Evolutionary conservation across 2,329 filamentous ascomycete genomes (phyloP).

Genomic region (Nannizziopsis arthrosporioides): DNA sequence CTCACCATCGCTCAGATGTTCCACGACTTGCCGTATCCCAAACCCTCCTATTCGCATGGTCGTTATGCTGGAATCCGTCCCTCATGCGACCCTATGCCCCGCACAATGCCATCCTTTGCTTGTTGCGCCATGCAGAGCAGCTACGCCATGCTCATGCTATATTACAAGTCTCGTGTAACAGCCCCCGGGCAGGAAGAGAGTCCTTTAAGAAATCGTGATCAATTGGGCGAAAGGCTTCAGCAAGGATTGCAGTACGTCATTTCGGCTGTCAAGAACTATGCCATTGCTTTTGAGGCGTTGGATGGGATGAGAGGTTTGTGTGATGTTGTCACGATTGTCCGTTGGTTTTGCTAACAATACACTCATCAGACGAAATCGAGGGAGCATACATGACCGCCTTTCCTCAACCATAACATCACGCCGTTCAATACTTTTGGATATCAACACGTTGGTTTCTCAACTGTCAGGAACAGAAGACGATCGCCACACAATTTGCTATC

Average conservation of each 20-base stretch:
- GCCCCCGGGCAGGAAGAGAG: constrained; percentile 22
- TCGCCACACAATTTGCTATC: too few species aligned
- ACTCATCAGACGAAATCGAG: constrained; percentile 30
- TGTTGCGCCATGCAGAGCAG: constrained; percentile 39
- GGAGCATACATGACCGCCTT: constrained; percentile 35
- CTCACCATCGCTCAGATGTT: constrained; percentile 34
- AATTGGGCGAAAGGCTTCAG: constrained; percentile 27
- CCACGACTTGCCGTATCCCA: constrained; percentile 29
- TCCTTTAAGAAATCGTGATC: constrained; percentile 19
- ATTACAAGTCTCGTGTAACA: constrained; percentile 32
- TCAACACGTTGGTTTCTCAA: too few species aligned
- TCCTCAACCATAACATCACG: constrained; percentile 18
- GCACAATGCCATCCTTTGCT: constrained; percentile 38
- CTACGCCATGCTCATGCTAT: constrained; percentile 38
- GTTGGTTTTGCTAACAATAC: neutral
- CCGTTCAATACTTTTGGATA: neutral
- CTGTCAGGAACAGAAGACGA: too few species aligned
- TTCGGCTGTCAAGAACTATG: constrained; percentile 29
- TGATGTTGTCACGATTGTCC: neutral
- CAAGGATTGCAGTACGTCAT: constrained; percentile 31
- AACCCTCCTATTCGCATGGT: constrained; percentile 19
- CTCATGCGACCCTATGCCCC: constrained; percentile 21
- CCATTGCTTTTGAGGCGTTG: constrained; percentile 33
- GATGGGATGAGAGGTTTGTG: constrained; percentile 35
- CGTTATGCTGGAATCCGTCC: neutral